These are phyloP conservation scores for Aspergillus nomiae DNA, from an alignment of 2,329 filamentous ascomycete species.

Conservation along the genomic window DNA sequence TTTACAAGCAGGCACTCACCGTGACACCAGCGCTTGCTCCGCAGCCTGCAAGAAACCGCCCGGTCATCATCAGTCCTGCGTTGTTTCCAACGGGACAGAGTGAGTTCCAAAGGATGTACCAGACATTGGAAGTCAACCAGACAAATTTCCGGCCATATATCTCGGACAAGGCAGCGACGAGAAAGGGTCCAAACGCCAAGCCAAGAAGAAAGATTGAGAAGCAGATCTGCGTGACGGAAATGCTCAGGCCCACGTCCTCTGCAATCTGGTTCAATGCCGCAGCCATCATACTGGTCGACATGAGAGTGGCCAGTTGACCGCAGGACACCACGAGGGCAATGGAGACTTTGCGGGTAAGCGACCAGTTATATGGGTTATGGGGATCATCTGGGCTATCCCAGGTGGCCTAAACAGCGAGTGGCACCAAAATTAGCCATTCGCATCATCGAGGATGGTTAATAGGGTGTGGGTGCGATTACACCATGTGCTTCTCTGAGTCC, in stretches of 20 bases:
- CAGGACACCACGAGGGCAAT: constrained; percentile 4
- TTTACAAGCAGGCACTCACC: background rate
- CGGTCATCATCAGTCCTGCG: constrained; percentile 3
- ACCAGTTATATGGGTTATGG: constrained; percentile 7
- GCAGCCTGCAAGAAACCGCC: constrained; percentile 3
- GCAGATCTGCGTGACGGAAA: background rate
- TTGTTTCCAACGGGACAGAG: constrained; percentile 5
- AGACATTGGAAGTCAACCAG: background rate
- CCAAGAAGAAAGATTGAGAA: constrained; percentile 8
- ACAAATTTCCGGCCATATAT: constrained; percentile 5
- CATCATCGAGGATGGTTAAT: too few species aligned
- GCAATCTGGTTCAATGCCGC: constrained; percentile 2
- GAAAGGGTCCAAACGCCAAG: constrained; percentile 2
- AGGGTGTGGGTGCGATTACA: background rate
- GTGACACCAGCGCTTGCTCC: constrained; percentile 4
- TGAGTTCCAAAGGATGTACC: constrained; percentile 8
- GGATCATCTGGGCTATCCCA: constrained; percentile 6
- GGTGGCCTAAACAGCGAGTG: constrained; percentile 2
- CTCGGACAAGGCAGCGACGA: constrained; percentile 5
- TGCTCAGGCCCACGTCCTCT: background rate
- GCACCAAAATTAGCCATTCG: background rate
- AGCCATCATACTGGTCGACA: constrained; percentile 11
- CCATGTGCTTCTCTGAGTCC: background rate
- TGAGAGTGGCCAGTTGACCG: constrained; percentile 1
- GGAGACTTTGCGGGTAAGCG: background rate